A percentile compares a stretch with the other conserved stretches of the same genome.
Conservation (phyloP, 1,139 yeast genomes). For the Arxiozyma telluris region DNA sequence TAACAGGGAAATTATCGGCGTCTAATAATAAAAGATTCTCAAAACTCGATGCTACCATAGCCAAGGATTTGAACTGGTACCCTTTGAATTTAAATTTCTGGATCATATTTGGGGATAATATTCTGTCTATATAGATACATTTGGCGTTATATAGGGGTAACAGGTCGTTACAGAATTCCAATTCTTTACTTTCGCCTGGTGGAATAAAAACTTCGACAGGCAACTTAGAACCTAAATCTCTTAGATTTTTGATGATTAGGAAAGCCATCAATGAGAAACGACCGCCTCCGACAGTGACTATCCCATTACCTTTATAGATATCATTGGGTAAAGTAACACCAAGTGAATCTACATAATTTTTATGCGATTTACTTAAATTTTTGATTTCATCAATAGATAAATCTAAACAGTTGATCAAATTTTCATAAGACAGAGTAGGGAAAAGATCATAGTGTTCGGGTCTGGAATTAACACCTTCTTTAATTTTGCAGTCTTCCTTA, state of each 20-base stretch:
- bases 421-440: slow-evolving; percentile 17
- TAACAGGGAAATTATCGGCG: slow-evolving; percentile 58
- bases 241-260: slow-evolving; percentile 43
- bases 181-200: slow-evolving; percentile 40
- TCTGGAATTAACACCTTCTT: slow-evolving; percentile 22
- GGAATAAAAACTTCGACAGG: slow-evolving; percentile 59
- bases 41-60: slow-evolving; percentile 50
- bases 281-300: slow-evolving; percentile 58
- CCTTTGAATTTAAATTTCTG: slow-evolving; percentile 38
- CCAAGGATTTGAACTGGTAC: slow-evolving; percentile 56
- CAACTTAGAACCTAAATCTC: slow-evolving; percentile 45
- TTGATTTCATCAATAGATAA: slow-evolving; percentile 40
- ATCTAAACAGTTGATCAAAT: slow-evolving; percentile 27
- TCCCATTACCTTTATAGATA: slow-evolving; percentile 41
- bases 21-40: slow-evolving; percentile 55
- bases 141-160: slow-evolving; percentile 47
- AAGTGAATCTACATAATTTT: slow-evolving; percentile 39
- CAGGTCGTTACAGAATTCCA: slow-evolving; percentile 42
- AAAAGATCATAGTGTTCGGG: slow-evolving; percentile 20
- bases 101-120: slow-evolving; percentile 26
- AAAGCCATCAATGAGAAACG: slow-evolving; percentile 48
- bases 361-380: slow-evolving; percentile 46
- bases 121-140: slow-evolving; percentile 41
- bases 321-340: slow-evolving; percentile 65
- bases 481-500: slow-evolving; percentile 17